Evolutionary conservation across 1,284 basidiomycete genomes (phyloP).

Genomic region (Sutorius eximius): DNA sequence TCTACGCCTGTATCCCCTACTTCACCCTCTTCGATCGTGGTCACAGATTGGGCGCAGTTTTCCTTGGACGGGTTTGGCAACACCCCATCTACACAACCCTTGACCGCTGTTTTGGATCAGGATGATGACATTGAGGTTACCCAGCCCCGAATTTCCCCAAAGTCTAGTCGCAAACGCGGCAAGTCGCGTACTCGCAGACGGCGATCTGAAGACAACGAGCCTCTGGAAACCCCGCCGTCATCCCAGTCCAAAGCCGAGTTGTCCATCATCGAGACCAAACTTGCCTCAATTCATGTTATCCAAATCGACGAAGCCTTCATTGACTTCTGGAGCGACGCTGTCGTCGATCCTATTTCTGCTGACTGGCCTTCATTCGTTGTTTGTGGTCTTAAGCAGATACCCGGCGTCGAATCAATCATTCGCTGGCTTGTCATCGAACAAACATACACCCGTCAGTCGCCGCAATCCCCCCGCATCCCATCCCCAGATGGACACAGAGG

Average conservation of each 20-base stretch:
- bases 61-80: slow-evolving; percentile 63
- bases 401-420: slow-evolving; percentile 30
- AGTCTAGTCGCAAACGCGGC: slow-evolving; percentile 19
- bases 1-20: slow-evolving; percentile 24
- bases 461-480: slow-evolving; percentile 15
- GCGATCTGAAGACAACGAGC: slow-evolving; percentile 20
- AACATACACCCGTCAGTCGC: slow-evolving; percentile 38
- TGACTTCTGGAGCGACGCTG: slow-evolving; percentile 73
- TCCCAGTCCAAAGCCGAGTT: slow-evolving; percentile 17
- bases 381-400: slow-evolving; percentile 54
- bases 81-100: slow-evolving; percentile 40
- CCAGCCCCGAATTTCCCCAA: slow-evolving; percentile 36
- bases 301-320: slow-evolving; percentile 74
- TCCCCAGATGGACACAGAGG: slow-evolving; percentile 30
- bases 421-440: slow-evolving; percentile 70
- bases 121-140: slow-evolving; percentile 62
- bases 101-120: slow-evolving; percentile 56
- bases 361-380: slow-evolving; percentile 67
- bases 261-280: slow-evolving; percentile 37
- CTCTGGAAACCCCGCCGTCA: slow-evolving; percentile 1
- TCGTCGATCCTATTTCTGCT: slow-evolving; percentile 61
- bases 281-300: slow-evolving; percentile 44
- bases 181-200: slow-evolving; percentile 26
- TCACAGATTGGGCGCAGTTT: slow-evolving; percentile 58
- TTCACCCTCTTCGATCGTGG: slow-evolving; percentile 22